Conservation (phyloP, 2,329 filamentous ascomycete species). For the Fusarium ambrosium region DNA sequence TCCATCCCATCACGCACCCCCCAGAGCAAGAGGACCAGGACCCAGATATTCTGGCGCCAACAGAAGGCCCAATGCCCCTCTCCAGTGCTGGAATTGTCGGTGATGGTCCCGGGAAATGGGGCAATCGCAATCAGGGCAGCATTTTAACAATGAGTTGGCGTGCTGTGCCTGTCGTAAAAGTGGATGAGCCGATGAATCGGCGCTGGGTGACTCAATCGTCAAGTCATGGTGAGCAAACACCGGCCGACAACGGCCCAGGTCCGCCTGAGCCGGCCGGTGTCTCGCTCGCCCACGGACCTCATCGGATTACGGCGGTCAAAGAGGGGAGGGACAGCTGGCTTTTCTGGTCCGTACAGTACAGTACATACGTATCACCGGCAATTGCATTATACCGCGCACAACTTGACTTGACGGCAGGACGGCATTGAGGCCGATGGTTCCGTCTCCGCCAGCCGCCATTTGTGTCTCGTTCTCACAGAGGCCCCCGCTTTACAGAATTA, state of each 20-base stretch:
- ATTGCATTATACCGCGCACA: conserved; percentile 23
- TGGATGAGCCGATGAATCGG: conserved; percentile 18
- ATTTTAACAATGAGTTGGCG: conserved; percentile 10
- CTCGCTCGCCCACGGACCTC: conserved; percentile 11
- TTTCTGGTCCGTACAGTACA: conserved; percentile 4
- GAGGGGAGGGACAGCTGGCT: conserved; percentile 19
- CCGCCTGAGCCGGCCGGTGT: conserved; percentile 9
- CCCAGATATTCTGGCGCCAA: conserved; percentile 40
- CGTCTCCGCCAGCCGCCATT: conserved; percentile 32
- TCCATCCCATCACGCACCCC: conserved; percentile 24
- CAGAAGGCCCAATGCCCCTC: conserved; percentile 16
- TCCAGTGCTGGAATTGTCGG: conserved; percentile 29
- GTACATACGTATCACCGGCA: conserved; percentile 28
- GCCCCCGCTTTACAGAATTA: conserved; percentile 40
- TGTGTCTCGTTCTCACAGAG: conserved; percentile 27
- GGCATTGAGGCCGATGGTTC: conserved; percentile 29
- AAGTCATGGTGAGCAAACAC: conserved; percentile 8
- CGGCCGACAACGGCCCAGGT: conserved; percentile 10
- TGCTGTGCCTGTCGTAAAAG: background rate
- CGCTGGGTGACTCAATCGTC: conserved; percentile 10
- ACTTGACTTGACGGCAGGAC: conserved; percentile 13
- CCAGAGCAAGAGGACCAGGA: conserved; percentile 6
- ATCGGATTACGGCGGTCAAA: conserved; percentile 19
- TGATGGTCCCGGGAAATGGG: conserved; percentile 14
- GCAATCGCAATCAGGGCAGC: conserved; percentile 11